Conservation (phyloP, 2,329 filamentous ascomycete genomes). For the Trichoderma aggressivum region DNA sequence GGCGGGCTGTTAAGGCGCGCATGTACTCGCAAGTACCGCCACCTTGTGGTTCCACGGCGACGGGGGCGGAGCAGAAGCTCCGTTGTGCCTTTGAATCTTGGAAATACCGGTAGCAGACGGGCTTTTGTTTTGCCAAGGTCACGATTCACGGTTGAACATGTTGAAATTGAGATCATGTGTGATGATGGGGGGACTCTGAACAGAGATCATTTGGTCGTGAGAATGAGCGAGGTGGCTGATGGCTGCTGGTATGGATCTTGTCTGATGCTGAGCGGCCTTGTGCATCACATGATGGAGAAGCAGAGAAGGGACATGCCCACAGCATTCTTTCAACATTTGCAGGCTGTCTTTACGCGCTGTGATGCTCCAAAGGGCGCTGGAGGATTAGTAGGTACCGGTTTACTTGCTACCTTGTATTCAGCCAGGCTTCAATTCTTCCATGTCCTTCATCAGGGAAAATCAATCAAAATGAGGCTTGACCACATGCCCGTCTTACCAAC, state of each 20-base stretch:
- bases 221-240: background rate
- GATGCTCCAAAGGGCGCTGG: background rate
- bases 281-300: background rate
- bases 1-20: constrained; percentile 8
- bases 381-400: background rate
- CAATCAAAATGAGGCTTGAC: background rate
- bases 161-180: background rate
- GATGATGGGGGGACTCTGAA: background rate
- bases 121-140: background rate
- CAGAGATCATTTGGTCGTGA: background rate
- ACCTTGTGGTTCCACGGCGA: background rate
- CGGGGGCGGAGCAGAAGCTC: constrained; percentile 15
- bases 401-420: background rate
- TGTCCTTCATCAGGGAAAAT: background rate
- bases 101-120: background rate
- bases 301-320: background rate
- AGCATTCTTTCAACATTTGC: background rate
- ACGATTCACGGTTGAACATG: background rate
- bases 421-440: background rate
- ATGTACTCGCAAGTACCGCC: constrained; percentile 8
- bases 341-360: background rate
- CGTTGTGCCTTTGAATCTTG: background rate
- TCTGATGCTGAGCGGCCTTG: background rate
- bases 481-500: background rate
- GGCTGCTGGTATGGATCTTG: background rate